A percentile compares a stretch with the other conserved stretches of the same genome.
phyloP scores from a whole-genome alignment of 2,329 filamentous ascomycete genomes.

The Aspergillus hortae region DNA sequence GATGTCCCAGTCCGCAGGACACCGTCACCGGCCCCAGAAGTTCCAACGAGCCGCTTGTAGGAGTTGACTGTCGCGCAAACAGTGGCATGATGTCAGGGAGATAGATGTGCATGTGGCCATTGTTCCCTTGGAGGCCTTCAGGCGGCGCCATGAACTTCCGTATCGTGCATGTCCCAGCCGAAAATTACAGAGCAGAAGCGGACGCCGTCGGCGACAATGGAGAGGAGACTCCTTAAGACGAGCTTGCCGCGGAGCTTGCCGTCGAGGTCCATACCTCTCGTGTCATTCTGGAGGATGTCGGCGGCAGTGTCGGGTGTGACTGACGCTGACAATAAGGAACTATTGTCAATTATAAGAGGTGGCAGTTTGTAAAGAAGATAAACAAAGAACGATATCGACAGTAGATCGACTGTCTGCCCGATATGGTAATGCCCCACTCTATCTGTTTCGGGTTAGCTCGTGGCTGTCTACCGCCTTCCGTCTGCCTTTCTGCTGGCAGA shows the following conservation, averaged over 20 bases:
- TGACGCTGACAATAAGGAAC: slow-evolving; percentile 6
- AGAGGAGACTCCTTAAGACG: slow-evolving; percentile 87
- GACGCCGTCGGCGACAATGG: slow-evolving; percentile 74
- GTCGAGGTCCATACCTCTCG: slow-evolving; percentile 78
- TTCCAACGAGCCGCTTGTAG: slow-evolving; percentile 96
- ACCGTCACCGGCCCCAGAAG: slow-evolving; percentile 98
- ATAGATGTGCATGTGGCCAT: slow-evolving; percentile 92
- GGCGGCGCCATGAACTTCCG: slow-evolving; percentile 98
- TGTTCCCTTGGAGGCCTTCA: slow-evolving; percentile 87
- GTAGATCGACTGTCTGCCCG: no score
- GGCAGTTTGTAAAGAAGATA: no score
- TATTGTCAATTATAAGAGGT: no score
- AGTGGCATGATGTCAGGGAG: slow-evolving; percentile 95
- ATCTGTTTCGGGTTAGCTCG: no score
- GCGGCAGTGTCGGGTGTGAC: slow-evolving; percentile 62
- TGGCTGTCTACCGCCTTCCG: no score
- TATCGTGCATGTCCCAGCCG: slow-evolving; percentile 95
- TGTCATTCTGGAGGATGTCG: slow-evolving; percentile 65
- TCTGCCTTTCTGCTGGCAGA: no score
- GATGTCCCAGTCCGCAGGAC: slow-evolving; percentile 94
- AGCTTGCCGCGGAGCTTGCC: slow-evolving; percentile 85
- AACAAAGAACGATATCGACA: no score
- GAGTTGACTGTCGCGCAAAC: slow-evolving; percentile 90
- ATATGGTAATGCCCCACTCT: no score
- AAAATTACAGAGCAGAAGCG: slow-evolving; percentile 94